Evolutionary conservation across 78 protist genomes (phyloP), one percentile per base, ranked within the genome.

Genomic region (Dictyostelium brefeldianum): DNA sequence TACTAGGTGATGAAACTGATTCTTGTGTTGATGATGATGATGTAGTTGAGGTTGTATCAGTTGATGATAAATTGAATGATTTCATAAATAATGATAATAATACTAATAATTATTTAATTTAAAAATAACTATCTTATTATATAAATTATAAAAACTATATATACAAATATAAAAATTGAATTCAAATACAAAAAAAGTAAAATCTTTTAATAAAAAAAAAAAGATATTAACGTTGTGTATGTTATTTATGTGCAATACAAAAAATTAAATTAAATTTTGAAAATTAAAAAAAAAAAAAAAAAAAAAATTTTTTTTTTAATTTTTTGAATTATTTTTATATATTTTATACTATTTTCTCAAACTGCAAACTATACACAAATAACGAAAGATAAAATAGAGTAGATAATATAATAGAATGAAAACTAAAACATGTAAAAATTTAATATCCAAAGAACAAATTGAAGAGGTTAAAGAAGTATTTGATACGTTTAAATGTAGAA

Each of bases 401-500:
- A 36, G 11, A 20, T 20, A 4, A 59, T 29, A 20, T 20, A 4
- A 59, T 29, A 59, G 25, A 9, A 59, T 59, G 69, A 59, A 59
- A 59, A 59, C 69, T 18, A 59, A 59, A 59, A 59, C 69, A 22
- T 59, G 69, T 59, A 59, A 59, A 59, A 59, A 59, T 59, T 59
- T 59, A 59, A 59, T 59, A 22, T 59, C 69, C 3, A 59, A 59
- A 10, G 69, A 59, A 9, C 69, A 59, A 59, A 59, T 59, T 11
- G 14, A 59, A 59, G 69, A 59, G 11, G 69, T 59, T 22, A 27
- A 59, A 59, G 69, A 59, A n/a, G 69, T 59, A 1, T 59, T 22
- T 59, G 69, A 59, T n/a, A 59, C 69, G 2, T 59, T 59, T 59
- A 59, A 59, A 59, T 59, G 69, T 59, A 59, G 69, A 59, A 59